Base-by-base conservation (phyloP, 2,329 filamentous ascomycete species). In the Fusarium mexicanum region DNA sequence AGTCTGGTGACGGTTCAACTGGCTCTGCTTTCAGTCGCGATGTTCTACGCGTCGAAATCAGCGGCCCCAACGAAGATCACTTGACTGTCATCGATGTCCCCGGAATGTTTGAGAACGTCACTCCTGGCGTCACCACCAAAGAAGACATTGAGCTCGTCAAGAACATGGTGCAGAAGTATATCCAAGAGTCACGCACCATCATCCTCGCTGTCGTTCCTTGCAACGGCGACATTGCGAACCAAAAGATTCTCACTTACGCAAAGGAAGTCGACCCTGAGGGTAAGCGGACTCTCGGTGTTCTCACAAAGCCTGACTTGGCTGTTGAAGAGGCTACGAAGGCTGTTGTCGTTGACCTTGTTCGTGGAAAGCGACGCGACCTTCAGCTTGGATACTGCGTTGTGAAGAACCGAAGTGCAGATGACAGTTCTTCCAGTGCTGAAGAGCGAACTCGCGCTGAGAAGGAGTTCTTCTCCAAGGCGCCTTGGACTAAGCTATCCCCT, bases 251-350 rank as follows among this genome's bases (percentile, higher is more conserved):
- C 2, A 79, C 80, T 0, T 77, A 81, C 5, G 83, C 84, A 1
- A 79, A 81, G 4, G 78, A 80, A 0, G 80, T 67, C 0, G 87
- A 88, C 18, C 81, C 83, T 0, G 62, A 81, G 0, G 86, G 86
- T 1, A 69, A 78, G 8, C 72, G 86, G 0, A 88, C 86, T 0
- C 76, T 88, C 13, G 85, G 84, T 0, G 84, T 88, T 0, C 81
- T 92, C 1, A 92, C 90, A 0, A 92, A 92, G 72, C 87, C 89
- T 0, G 91, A 93, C 64, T 80, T 91, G 0, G 85, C 87, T 0
- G 78, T 77, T 0, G 87, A 89, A 54, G 64, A 77, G 0, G 80
- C 80, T 0, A 84, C 80, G 2, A 80, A 85, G 33, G 75, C 80
- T 1, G 81, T 81, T 3, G 79, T 85, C 3, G 78, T 85, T 7